Base-by-base conservation (phyloP, 2,329 filamentous ascomycete species). In the Zasmidium cellare region DNA sequence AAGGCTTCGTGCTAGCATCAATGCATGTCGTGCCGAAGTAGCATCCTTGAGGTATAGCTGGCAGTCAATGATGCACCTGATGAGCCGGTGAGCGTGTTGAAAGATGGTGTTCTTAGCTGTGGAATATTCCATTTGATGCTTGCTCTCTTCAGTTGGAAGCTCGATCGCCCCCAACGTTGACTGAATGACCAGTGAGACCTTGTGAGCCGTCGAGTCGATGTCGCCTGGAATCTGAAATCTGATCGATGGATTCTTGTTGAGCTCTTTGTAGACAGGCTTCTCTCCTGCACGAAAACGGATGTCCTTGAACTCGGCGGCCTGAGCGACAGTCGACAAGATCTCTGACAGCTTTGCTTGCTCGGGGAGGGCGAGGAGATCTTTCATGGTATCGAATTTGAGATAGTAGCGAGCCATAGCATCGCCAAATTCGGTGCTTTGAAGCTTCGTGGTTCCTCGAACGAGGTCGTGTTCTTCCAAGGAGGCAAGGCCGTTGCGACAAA, bases 351-450 rank as follows among this genome's bases (percentile, higher is more conserved):
- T 84, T 0, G 87, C 81, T 44, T 81, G 82, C 1, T 76, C 72
- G n/a, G 83, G 82, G 53, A 94, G 78, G 0, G 77, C 77, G 46
- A 93, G 75, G 14, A 96, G 79, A 1, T 79, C 72, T 65, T 86
- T 87, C 90, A 94, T 96, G 0, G 90, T 94, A 38, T 88, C 82
- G 65, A 92, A 92, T 20, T 84, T 84, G 2, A 94, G 78, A 76
- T 91, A 93, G 71, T 93, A 96, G 49, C 85, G 84, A 46, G 90
- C 89, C 91, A 96, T 96, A 3, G 88, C 87, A 56, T 88, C 81
- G 1, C 91, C 91, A 67, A 88, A 90, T 50, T 87, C 84, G 0
- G 89, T 93, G 46, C 84, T 85, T 23, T 75, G 78, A 49, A 93
- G 80, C 3, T 74, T 74, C 0, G 77, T 70, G 11, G 69, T 61